Evolutionary conservation across 305 asterid species (phyloP), one percentile per base, ranked within the genome.

Genomic region (Fraxinus angustifolia): DNA sequence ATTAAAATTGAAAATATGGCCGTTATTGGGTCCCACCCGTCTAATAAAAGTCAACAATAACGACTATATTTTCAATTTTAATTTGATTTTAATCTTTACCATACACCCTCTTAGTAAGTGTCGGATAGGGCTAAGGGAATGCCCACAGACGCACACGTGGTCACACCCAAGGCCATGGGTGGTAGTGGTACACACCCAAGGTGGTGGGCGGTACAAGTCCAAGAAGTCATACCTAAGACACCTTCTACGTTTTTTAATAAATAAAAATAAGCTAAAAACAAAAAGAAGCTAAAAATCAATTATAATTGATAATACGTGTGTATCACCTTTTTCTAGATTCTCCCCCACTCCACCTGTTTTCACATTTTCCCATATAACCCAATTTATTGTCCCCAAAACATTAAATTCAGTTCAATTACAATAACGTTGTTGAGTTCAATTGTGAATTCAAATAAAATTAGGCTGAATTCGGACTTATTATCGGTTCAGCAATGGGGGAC

Each of bases 401-500:
- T 65, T 65, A 17, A 65, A 65, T 65, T 45, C 50, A 40, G 14
- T 40, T 62, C 73, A 65, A 7, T 60, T 21, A 23, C 70, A 8
- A 60, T 4, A 26, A 8, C 8, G 28, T 23, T 65, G 73, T 26
- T 60, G 14, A 14, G 23, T 60, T 8, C 17, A 65, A 6, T 16
- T 17, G 53, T 58, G 11, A 2, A 65, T 26, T 10, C n/a, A 65
- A 65, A 23, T 65, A 16, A 28, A 10, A 65, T 12, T 4, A 8
- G 8, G 73, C 34, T 11, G 80, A 81, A 78, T 73, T 75, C 76
- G 76, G 68, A 82, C 75, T 80, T 48, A 7, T 76, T 77, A 87
- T 85, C 88, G 67, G 70, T 28, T 71, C 84, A 10, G 26, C 77
- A 75, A 86, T 89, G 75, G 86, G 79, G 40, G 84, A 74, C 33